Conservation (phyloP, 495 filamentous ascomycete genomes). For the Tuber aestivum region DNA sequence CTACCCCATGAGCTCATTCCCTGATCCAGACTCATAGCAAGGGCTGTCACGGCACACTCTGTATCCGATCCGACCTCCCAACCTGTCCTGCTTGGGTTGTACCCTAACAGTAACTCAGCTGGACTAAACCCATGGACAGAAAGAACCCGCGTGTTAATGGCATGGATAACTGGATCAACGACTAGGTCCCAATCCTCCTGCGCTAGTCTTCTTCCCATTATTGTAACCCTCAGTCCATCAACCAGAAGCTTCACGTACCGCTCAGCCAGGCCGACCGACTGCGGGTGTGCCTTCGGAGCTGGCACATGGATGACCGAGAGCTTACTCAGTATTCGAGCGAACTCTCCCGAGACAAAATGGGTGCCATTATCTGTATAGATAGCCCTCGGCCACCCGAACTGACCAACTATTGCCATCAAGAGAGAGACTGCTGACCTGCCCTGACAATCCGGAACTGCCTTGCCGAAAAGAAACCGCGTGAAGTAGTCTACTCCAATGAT, state of each 20-base stretch:
- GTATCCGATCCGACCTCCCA: too few species aligned
- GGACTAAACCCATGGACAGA: slow-evolving; percentile 6
- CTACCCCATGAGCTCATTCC: too few species aligned
- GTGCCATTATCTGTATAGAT: slow-evolving; percentile 11
- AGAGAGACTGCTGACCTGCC: not conserved
- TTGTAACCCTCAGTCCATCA: not conserved
- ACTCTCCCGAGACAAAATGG: not conserved
- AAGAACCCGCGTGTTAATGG: too few species aligned
- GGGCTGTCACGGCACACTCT: too few species aligned
- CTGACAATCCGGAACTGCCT: not conserved
- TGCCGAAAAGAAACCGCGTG: not conserved
- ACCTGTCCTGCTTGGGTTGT: not conserved
- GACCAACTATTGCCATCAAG: not conserved
- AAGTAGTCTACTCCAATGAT: slow-evolving; percentile 18
- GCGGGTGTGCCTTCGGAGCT: not conserved
- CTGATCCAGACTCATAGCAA: too few species aligned
- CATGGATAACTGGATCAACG: not conserved
- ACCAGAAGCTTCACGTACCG: slow-evolving; percentile 6
- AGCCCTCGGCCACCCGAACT: slow-evolving; percentile 7
- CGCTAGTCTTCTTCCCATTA: not conserved
- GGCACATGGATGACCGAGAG: not conserved
- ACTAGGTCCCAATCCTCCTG: not conserved
- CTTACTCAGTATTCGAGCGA: too few species aligned
- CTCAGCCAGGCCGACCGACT: not conserved
- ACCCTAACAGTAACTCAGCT: slow-evolving; percentile 9